These are phyloP conservation scores for Trichophyton verrucosum DNA, from an alignment of 2,329 filamentous ascomycete species.

Conservation along the genomic window DNA sequence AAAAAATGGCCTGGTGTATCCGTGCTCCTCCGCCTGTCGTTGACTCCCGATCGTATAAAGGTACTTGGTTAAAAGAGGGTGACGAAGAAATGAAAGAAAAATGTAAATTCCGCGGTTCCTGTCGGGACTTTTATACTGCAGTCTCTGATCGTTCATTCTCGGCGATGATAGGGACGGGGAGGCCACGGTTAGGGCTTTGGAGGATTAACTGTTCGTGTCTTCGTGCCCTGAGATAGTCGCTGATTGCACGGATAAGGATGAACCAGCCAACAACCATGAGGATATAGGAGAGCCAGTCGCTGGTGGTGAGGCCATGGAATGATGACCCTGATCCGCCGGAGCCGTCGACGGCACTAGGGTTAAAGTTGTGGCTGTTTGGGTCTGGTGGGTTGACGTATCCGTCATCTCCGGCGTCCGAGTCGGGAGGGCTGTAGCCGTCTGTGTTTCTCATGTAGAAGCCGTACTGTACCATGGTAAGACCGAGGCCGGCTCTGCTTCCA, in stretches of 20 bases:
- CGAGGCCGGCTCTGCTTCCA: constrained; percentile 83
- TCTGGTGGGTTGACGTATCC: constrained; percentile 51
- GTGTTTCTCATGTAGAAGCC: constrained; percentile 81
- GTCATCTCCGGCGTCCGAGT: constrained; percentile 39
- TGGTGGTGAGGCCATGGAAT: constrained; percentile 51
- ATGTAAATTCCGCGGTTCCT: background rate
- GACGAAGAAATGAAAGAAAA: background rate
- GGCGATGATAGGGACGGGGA: constrained; percentile 75
- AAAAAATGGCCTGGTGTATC: background rate
- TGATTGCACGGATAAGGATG: constrained; percentile 84
- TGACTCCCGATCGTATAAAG: background rate
- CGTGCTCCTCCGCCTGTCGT: background rate
- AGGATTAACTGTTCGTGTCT: constrained; percentile 86
- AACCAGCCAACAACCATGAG: constrained; percentile 99
- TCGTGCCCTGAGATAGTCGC: constrained; percentile 76
- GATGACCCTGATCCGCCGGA: constrained; percentile 15
- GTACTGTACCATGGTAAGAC: constrained; percentile 90
- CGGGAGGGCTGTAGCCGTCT: constrained; percentile 22
- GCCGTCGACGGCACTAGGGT: constrained; percentile 53
- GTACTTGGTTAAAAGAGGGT: background rate
- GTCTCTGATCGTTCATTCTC: constrained; percentile 69
- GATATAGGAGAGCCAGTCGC: constrained; percentile 81
- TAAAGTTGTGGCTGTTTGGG: constrained; percentile 81
- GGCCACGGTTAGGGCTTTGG: constrained; percentile 79
- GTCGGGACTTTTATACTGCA: constrained; percentile 44